A percentile compares a stretch with the other conserved stretches of the same genome.
These are phyloP conservation scores for Oryza officinalis DNA, from an alignment of 176 grass and related monocot species.

Conservation along the genomic window DNA sequence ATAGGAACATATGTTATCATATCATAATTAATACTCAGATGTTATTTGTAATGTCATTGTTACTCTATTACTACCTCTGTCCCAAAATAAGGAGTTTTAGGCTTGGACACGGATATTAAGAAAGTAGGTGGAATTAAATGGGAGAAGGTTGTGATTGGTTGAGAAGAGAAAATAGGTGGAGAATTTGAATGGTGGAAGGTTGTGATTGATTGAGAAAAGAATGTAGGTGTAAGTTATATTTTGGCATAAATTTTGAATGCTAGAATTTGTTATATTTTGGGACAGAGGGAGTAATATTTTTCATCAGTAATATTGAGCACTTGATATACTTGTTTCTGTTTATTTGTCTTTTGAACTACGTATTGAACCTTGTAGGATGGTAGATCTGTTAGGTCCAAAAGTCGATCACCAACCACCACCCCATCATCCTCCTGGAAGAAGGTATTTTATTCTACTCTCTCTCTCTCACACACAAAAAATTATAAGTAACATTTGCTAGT, in stretches of 20 bases:
- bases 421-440: slow-evolving; percentile 71
- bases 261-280: background rate
- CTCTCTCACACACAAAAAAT: background rate
- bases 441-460: slow-evolving; percentile 36
- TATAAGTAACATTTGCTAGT: background rate
- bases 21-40: background rate
- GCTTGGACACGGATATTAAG: background rate
- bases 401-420: slow-evolving; percentile 46
- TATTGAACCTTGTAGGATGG: slow-evolving; percentile 44
- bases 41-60: slow-evolving; percentile 11
- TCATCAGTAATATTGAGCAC: background rate
- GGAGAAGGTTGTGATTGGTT: too few species aligned
- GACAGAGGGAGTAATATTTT: background rate
- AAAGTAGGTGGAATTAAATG: too few species aligned
- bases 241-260: too few species aligned
- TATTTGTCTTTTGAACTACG: slow-evolving; percentile 19
- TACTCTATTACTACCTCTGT: background rate
- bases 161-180: too few species aligned
- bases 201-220: too few species aligned
- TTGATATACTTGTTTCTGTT: slow-evolving; percentile 26
- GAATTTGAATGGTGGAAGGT: too few species aligned
- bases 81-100: too few species aligned
- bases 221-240: too few species aligned
- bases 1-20: background rate
- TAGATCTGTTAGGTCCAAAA: slow-evolving; percentile 69